Base-by-base conservation (phyloP, 2,329 filamentous ascomycete species). In the Penicillium polonicum region DNA sequence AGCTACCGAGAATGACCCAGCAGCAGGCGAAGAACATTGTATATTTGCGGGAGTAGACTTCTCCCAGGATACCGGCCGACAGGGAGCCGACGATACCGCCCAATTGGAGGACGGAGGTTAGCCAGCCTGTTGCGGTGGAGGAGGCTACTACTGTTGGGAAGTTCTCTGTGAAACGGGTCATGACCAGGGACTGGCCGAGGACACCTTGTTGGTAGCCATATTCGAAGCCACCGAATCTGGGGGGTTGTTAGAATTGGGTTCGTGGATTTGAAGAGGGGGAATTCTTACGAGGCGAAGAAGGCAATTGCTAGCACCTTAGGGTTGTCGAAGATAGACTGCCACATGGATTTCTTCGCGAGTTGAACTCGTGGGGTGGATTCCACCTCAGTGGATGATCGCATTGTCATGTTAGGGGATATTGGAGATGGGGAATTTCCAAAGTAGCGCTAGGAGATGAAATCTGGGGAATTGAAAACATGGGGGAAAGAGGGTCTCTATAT, bases 61-160 rank as follows among this genome's bases (percentile, higher is more conserved):
- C 81, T 5, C 80, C 80, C 23, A 82, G 68, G 60, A 77, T 80
- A 48, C 77, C 77, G 31, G 76, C 73, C 35, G 74, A 72, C 10
- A 80, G 56, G 2, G 76, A 76, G 33, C 77, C 74, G 5, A 75
- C 58, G 15, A 81, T 70, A 33, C 80, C 81, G 36, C 81, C 80
- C 9, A 83, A 67, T 61, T 82, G 79, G 19, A 83, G 76, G 72
- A 82, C 79, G 3, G 80, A 81, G 17, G 80, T 83, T 65, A 83
- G 67, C 73, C 74, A 76, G 6, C 74, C 74, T 5, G 70, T 74
- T 33, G 72, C 70, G 23, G 66, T 69, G 7, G 77, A 76, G 1
- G 72, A 75, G 12, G 74, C 70, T 1, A 78, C 76, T 4, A 81
- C 77, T 15, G 74, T 71, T 21, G 77, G 73, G 61, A 82, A 82